Evolutionary conservation across 129 eudicot species (phyloP).

Genomic region (Helianthus tuberosus): DNA sequence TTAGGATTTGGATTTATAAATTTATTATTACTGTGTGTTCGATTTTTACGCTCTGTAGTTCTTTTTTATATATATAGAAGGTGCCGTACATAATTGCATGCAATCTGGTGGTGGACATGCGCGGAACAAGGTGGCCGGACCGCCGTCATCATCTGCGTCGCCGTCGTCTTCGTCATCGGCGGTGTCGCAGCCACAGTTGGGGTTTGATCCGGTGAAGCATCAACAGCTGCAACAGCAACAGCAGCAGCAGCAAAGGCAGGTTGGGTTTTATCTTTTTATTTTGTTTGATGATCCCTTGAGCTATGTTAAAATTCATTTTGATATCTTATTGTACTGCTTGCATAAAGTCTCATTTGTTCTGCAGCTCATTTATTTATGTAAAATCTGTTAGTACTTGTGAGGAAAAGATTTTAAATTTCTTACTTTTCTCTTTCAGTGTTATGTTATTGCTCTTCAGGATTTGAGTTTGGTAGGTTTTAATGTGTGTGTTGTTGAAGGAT

Average conservation of each 20-base stretch:
- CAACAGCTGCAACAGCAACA: slow-evolving; percentile 57
- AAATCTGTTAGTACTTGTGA: background rate
- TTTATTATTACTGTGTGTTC: slow-evolving; percentile 5
- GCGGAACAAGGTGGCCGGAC: slow-evolving; percentile 55
- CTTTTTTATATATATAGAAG: background rate
- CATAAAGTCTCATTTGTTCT: background rate
- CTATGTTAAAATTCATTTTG: too few relatives aligned
- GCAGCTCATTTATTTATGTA: background rate
- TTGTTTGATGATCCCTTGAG: slow-evolving; percentile 5
- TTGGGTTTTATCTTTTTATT: slow-evolving; percentile 43
- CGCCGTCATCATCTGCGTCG: slow-evolving; percentile 76
- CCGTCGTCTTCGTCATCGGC: slow-evolving; percentile 89
- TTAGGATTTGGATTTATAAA: slow-evolving; percentile 17
- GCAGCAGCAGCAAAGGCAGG: slow-evolving; percentile 80
- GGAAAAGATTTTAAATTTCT: background rate
- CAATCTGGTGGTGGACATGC: slow-evolving; percentile 69
- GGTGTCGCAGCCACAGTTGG: slow-evolving; percentile 64
- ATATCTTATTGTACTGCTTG: background rate
- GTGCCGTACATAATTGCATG: slow-evolving; percentile 39
- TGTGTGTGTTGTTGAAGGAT: background rate
- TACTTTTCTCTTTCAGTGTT: too few relatives aligned
- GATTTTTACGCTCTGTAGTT: slow-evolving; percentile 9
- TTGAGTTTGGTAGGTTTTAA: background rate
- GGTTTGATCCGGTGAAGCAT: slow-evolving; percentile 58
- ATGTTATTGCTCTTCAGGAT: background rate